Percentiles rank a stretch among this genome's conserved stretches.
These are phyloP conservation scores for Tolypocladium sp. DNA, from an alignment of 2,329 filamentous ascomycete genomes.

Conservation along the genomic window DNA sequence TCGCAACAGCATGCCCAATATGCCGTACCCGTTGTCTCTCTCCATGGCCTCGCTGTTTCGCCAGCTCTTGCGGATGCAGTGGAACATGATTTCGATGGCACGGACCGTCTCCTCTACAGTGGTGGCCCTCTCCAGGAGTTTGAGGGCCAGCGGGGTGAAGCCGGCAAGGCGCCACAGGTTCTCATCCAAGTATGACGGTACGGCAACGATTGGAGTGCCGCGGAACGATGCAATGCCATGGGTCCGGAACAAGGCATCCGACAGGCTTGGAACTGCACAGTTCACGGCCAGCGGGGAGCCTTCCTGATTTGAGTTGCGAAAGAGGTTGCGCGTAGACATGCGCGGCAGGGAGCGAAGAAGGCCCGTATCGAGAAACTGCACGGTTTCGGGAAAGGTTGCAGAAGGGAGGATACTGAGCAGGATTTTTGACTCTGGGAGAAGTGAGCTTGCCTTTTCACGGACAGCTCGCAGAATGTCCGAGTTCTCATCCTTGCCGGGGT, in stretches of 20 bases:
- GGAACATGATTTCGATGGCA: conserved; percentile 75
- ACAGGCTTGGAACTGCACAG: conserved; percentile 75
- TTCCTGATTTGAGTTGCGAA: conserved; percentile 26
- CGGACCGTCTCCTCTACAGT: conserved; percentile 63
- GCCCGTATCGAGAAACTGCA: conserved; percentile 67
- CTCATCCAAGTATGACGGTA: conserved; percentile 82
- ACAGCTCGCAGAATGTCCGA: conserved; percentile 91
- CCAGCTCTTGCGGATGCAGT: conserved; percentile 85
- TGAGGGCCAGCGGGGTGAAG: conserved; percentile 76
- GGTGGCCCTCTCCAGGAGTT: conserved; percentile 69
- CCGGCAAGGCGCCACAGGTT: conserved; percentile 90
- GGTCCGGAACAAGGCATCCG: conserved; percentile 73
- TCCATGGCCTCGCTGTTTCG: conserved; percentile 98
- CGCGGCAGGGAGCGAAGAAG: conserved; percentile 69
- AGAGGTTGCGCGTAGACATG: conserved; percentile 54
- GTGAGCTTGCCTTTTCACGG: conserved; percentile 68
- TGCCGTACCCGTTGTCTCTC: conserved; percentile 84
- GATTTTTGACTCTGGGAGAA: conserved; percentile 75
- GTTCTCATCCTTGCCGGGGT: conserved; percentile 79
- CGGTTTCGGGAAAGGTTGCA: conserved; percentile 72
- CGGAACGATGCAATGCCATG: conserved; percentile 77
- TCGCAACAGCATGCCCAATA: conserved; percentile 73
- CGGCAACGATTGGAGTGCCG: conserved; percentile 71
- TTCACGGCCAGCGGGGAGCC: conserved; percentile 80
- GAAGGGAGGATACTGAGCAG: conserved; percentile 76